These are phyloP conservation scores for Neonectria punicea DNA, from an alignment of 2,329 filamentous ascomycete species.

Conservation along the genomic window DNA sequence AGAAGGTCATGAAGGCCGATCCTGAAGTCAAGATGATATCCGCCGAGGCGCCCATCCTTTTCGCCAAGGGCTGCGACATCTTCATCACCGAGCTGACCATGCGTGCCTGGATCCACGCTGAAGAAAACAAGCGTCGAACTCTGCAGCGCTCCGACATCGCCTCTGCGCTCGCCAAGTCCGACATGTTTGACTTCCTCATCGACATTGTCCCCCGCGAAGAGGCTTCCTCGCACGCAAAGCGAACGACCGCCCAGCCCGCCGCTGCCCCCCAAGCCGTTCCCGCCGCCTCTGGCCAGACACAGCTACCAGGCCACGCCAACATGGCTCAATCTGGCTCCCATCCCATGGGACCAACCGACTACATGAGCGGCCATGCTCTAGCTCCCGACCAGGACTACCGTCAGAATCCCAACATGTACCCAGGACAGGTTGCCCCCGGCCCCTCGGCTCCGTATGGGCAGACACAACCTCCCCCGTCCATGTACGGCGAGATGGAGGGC, in stretches of 20 bases:
- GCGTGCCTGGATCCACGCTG: constrained; percentile 99
- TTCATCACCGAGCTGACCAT: constrained; percentile 99
- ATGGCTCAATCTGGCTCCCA: constrained; percentile 64
- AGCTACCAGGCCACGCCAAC: constrained; percentile 61
- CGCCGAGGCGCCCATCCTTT: constrained; percentile 95
- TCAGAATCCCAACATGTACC: constrained; percentile 82
- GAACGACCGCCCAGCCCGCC: constrained; percentile 66
- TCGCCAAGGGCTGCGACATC: constrained; percentile 98
- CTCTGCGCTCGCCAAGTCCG: constrained; percentile 92
- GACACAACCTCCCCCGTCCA: constrained; percentile 68
- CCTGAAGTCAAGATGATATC: constrained; percentile 99
- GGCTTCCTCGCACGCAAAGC: constrained; percentile 85
- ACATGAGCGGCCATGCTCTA: constrained; percentile 72
- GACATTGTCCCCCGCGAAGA: constrained; percentile 98
- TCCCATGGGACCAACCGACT: constrained; percentile 69
- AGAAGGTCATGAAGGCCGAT: constrained; percentile 99
- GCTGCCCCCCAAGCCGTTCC: constrained; percentile 56
- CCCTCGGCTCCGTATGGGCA: constrained; percentile 80
- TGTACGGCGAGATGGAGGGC: constrained; percentile 83
- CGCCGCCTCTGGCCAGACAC: constrained; percentile 60
- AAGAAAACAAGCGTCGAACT: constrained; percentile 97
- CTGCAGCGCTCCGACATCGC: constrained; percentile 97
- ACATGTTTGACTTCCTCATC: constrained; percentile 99
- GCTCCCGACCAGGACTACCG: constrained; percentile 82
- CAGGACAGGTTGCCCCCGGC: constrained; percentile 79